phyloP scores from a whole-genome alignment of 495 filamentous ascomycete genomes.

The Aspergillus incahuasiensis region DNA sequence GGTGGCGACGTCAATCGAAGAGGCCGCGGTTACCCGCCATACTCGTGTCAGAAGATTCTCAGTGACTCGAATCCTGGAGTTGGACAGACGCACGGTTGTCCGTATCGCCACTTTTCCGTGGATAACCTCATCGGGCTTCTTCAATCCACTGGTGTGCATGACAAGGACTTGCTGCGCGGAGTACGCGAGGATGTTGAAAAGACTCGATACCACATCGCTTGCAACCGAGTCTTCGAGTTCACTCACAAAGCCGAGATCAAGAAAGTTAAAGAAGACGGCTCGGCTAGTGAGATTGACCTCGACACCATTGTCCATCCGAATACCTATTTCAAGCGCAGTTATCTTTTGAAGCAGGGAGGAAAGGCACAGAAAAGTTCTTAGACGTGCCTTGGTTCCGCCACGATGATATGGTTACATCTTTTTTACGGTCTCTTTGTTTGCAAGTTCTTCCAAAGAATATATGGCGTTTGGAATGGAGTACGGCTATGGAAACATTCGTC shows the following conservation, averaged over 20 bases:
- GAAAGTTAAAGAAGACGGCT: slow-evolving; percentile 75
- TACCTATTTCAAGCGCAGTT: slow-evolving; percentile 94
- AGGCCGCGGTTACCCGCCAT: slow-evolving; percentile 79
- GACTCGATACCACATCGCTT: slow-evolving; percentile 90
- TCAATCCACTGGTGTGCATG: slow-evolving; percentile 68
- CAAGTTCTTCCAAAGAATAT: background rate
- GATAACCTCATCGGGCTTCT: slow-evolving; percentile 80
- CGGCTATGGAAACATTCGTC: slow-evolving; percentile 4
- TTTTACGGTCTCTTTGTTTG: background rate
- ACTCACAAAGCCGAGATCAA: slow-evolving; percentile 82
- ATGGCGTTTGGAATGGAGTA: slow-evolving; percentile 19
- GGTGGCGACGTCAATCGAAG: slow-evolving; percentile 87
- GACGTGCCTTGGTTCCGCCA: slow-evolving; percentile 17
- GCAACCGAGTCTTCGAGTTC: slow-evolving; percentile 92
- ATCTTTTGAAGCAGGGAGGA: slow-evolving; percentile 66
- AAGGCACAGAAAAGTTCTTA: slow-evolving; percentile 30
- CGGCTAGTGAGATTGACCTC: slow-evolving; percentile 72
- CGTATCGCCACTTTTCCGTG: slow-evolving; percentile 83
- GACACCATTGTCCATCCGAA: slow-evolving; percentile 98
- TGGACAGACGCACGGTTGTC: slow-evolving; percentile 89
- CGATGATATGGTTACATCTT: slow-evolving; percentile 28
- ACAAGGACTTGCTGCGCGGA: slow-evolving; percentile 69
- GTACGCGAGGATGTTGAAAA: slow-evolving; percentile 86
- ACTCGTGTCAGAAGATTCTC: slow-evolving; percentile 90
- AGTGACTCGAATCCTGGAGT: slow-evolving; percentile 77